These are phyloP conservation scores for Aspergillus homomorphus DNA, from an alignment of 495 filamentous ascomycete species.

Conservation along the genomic window DNA sequence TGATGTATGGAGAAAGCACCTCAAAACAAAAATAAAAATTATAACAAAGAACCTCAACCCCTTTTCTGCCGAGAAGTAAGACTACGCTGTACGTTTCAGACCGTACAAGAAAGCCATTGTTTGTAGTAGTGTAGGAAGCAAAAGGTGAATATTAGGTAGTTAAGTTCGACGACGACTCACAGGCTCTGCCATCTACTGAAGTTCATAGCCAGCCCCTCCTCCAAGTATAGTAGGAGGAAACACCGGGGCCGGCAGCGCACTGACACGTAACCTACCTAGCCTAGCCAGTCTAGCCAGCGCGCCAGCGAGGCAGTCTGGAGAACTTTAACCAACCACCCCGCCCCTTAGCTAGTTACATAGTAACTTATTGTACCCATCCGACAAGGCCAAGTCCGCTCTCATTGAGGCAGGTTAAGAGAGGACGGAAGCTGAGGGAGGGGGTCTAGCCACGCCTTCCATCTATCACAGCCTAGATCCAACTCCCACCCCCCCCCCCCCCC, in stretches of 20 bases:
- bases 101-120: not conserved
- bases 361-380: too few species aligned
- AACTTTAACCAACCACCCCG: not conserved
- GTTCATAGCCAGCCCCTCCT: too few species aligned
- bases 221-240: too few species aligned
- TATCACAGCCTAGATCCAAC: too few species aligned
- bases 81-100: not conserved
- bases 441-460: too few species aligned
- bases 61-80: not conserved
- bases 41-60: not conserved
- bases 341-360: too few species aligned
- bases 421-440: not conserved
- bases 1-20: conserved; percentile 1
- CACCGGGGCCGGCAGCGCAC: conserved; percentile 10
- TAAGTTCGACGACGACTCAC: not conserved
- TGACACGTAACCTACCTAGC: conserved; percentile 18
- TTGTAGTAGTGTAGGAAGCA: too few species aligned
- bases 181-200: too few species aligned
- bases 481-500: too few species aligned
- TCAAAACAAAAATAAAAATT: conserved; percentile 6
- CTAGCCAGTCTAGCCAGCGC: too few species aligned
- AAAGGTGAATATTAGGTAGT: too few species aligned
- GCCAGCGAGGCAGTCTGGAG: not conserved
- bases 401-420: not conserved
- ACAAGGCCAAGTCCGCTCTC: too few species aligned